Percentiles rank a stretch among this genome's conserved stretches.
phyloP scores from a whole-genome alignment of 1,139 yeast species.

The Diutina scorzettiae region DNA sequence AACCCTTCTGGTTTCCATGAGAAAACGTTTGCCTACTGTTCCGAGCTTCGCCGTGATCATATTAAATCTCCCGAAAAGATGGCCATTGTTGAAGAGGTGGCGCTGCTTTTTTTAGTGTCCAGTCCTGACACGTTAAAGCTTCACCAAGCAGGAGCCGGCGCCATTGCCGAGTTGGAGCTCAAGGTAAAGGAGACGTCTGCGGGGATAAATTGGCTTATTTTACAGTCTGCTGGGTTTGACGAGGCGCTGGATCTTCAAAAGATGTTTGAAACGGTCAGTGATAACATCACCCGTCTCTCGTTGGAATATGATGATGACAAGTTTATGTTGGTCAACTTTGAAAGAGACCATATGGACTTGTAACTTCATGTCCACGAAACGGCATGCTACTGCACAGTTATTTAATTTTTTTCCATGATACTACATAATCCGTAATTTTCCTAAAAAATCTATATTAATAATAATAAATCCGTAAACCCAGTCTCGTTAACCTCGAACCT shows the following conservation, averaged over 20 bases:
- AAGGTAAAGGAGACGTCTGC: constrained; percentile 13
- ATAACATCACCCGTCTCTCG: constrained; percentile 22
- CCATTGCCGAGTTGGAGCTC: constrained; percentile 14
- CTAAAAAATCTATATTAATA: too few species aligned
- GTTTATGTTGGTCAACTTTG: constrained; percentile 28
- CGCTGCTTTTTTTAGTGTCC: neutral
- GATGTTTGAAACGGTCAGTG: constrained; percentile 21
- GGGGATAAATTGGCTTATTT: constrained; percentile 20
- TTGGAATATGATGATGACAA: constrained; percentile 21
- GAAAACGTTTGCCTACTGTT: neutral
- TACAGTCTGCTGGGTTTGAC: constrained; percentile 18
- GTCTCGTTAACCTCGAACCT: too few species aligned
- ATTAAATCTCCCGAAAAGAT: neutral
- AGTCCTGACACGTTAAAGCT: neutral
- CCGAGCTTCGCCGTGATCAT: neutral
- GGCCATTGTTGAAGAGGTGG: neutral
- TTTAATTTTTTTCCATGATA: neutral
- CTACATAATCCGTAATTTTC: too few species aligned
- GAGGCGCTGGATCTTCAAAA: constrained; percentile 22
- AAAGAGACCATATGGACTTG: constrained; percentile 24
- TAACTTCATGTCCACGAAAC: constrained; percentile 8
- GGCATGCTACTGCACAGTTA: neutral
- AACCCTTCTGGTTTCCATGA: neutral
- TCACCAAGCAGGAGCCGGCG: neutral
- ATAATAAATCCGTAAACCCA: too few species aligned